phyloP scores from a whole-genome alignment of 169 alveolate species.

The Eimeria maxima region DNA sequence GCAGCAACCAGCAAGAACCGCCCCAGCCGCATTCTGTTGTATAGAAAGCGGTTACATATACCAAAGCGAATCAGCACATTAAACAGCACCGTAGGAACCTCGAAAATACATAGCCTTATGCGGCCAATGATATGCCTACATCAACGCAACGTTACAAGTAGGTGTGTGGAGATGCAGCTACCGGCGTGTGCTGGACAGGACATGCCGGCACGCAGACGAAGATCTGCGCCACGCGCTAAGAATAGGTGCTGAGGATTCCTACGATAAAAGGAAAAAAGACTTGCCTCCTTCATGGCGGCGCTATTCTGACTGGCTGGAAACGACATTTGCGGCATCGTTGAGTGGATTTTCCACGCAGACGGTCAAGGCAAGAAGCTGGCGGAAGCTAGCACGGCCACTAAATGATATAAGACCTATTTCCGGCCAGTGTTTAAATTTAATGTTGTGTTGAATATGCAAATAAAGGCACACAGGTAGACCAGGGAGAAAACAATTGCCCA shows the following conservation, averaged over 20 bases:
- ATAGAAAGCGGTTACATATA: not conserved
- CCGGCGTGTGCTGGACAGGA: not conserved
- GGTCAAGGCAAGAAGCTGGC: not conserved
- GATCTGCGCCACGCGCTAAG: not conserved
- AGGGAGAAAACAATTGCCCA: not conserved
- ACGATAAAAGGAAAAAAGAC: not conserved
- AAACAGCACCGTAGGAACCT: not conserved
- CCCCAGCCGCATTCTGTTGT: not conserved
- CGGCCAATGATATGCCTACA: not conserved
- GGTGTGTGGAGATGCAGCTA: not conserved
- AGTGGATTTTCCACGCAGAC: not conserved
- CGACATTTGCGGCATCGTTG: constrained; percentile 58
- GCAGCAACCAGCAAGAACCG: not conserved
- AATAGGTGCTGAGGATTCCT: not conserved
- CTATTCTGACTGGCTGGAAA: constrained; percentile 1
- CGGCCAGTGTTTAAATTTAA: not conserved
- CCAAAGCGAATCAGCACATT: not conserved
- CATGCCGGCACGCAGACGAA: not conserved
- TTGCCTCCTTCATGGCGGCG: constrained; percentile 48
- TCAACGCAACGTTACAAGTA: not conserved
- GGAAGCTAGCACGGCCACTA: not conserved
- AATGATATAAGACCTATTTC: not conserved
- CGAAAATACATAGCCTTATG: not conserved
- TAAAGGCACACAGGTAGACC: not conserved
- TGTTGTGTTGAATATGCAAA: not conserved